phyloP scores from a whole-genome alignment of 1,284 basidiomycete species.

The Rhizopogon parksii region DNA sequence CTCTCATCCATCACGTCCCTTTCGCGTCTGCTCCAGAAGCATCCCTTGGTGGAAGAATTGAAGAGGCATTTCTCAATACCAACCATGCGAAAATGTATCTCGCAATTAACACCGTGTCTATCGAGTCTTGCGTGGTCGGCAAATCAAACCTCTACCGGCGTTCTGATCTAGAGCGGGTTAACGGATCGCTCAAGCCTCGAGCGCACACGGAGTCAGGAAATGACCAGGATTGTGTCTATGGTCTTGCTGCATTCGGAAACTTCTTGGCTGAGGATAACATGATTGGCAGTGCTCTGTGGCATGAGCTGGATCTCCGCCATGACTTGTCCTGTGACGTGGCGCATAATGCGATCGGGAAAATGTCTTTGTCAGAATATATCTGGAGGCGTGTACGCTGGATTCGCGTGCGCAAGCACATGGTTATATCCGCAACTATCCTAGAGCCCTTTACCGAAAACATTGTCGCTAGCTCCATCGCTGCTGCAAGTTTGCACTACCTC shows the following conservation, averaged over 20 bases:
- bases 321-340: conserved; percentile 85
- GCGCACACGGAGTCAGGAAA: conserved; percentile 16
- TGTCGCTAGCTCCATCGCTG: conserved; percentile 59
- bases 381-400: conserved; percentile 89
- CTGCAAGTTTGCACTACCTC: conserved; percentile 50
- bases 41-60: conserved; percentile 75
- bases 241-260: conserved; percentile 73
- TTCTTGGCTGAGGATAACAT: conserved; percentile 96
- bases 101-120: conserved; percentile 80
- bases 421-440: conserved; percentile 70
- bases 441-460: conserved; percentile 90
- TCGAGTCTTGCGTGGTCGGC: conserved; percentile 96
- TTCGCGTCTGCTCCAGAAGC: conserved; percentile 72
- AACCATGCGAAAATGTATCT: conserved; percentile 99
- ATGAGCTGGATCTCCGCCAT: conserved; percentile 81
- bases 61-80: conserved; percentile 93
- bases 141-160: conserved; percentile 95
- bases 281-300: conserved; percentile 87
- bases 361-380: conserved; percentile 77
- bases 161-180: conserved; percentile 73
- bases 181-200: conserved; percentile 50
- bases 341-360: conserved; percentile 80
- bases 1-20: conserved; percentile 94
- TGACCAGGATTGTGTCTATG: conserved; percentile 34
- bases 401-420: conserved; percentile 90